A percentile compares a stretch with the other conserved stretches of the same genome.
Evolutionary conservation across 805 yeast species (phyloP).

Genomic region (Barnettozyma vustinii): DNA sequence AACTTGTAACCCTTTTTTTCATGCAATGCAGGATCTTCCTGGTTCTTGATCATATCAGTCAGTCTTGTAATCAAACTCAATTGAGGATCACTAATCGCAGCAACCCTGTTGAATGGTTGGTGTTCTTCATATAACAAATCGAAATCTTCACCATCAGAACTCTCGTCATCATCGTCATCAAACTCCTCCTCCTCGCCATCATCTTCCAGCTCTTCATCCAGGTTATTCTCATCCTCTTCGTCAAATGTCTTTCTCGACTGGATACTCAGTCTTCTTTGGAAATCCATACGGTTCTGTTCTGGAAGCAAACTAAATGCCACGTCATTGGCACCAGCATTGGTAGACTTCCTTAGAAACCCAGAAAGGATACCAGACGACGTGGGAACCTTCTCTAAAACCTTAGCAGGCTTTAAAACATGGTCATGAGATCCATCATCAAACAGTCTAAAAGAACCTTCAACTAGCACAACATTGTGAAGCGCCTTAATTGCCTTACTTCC

Average conservation of each 20-base stretch:
- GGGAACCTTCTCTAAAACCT: slow-evolving; percentile 22
- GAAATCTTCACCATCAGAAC: slow-evolving; percentile 3
- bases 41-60: slow-evolving; percentile 41
- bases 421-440: slow-evolving; percentile 24
- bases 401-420: slow-evolving; percentile 18
- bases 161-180: slow-evolving; percentile 8
- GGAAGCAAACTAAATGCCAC: slow-evolving; percentile 26
- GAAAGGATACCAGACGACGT: slow-evolving; percentile 17
- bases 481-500: neutral
- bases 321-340: slow-evolving; percentile 9
- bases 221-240: slow-evolving; percentile 13
- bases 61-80: slow-evolving; percentile 42
- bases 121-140: neutral
- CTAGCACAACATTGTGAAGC: slow-evolving; percentile 1
- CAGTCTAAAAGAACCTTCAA: slow-evolving; percentile 15
- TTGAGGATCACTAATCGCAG: slow-evolving; percentile 48
- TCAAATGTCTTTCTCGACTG: slow-evolving; percentile 22
- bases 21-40: slow-evolving; percentile 14
- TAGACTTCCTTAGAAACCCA: slow-evolving; percentile 19
- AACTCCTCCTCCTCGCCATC: slow-evolving; percentile 6
- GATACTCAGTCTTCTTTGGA: slow-evolving; percentile 24
- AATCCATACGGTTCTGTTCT: slow-evolving; percentile 25
- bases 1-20: slow-evolving; percentile 29
- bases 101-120: slow-evolving; percentile 15
- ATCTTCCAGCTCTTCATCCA: slow-evolving; percentile 6